Percentiles rank a stretch among this genome's conserved stretches.
Conservation (phyloP, 1,284 basidiomycete species). For the Fistulina hepatica region DNA sequence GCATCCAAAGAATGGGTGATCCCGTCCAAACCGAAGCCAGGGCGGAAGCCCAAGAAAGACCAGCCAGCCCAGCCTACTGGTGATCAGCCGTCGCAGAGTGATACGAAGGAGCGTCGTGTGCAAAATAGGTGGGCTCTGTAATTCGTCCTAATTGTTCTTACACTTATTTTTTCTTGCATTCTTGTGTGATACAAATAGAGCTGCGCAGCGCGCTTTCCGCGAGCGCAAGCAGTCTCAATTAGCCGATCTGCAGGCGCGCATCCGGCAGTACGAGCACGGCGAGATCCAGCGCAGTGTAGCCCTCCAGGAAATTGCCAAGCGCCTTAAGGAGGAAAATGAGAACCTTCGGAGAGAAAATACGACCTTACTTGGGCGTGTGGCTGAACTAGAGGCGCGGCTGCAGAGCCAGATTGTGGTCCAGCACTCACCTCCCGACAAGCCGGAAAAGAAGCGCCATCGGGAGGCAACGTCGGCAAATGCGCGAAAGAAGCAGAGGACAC, state of each 20-base stretch:
- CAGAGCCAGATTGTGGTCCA: constrained; percentile 8
- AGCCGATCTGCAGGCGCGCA: constrained; percentile 78
- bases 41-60: constrained; percentile 72
- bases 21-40: constrained; percentile 81
- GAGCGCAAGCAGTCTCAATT: constrained; percentile 87
- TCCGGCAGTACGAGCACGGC: constrained; percentile 81
- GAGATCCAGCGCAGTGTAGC: constrained; percentile 85
- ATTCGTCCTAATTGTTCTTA: constrained; percentile 1
- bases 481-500: constrained; percentile 36
- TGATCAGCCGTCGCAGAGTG: constrained; percentile 30
- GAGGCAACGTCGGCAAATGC: constrained; percentile 30
- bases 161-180: constrained; percentile 7
- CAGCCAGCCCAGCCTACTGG: constrained; percentile 7
- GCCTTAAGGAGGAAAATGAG: constrained; percentile 82
- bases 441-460: constrained; percentile 45
- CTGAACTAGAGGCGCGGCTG: constrained; percentile 34
- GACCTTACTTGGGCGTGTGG: constrained; percentile 41
- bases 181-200: no score
- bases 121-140: constrained; percentile 54
- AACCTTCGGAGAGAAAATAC: constrained; percentile 54
- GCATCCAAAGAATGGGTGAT: constrained; percentile 89
- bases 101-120: constrained; percentile 54
- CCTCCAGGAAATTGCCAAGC: constrained; percentile 76
- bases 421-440: constrained; percentile 17
- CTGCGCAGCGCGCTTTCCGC: constrained; percentile 84